phyloP scores from a whole-genome alignment of 139 green algal genomes.

The Chlorella sp. region DNA sequence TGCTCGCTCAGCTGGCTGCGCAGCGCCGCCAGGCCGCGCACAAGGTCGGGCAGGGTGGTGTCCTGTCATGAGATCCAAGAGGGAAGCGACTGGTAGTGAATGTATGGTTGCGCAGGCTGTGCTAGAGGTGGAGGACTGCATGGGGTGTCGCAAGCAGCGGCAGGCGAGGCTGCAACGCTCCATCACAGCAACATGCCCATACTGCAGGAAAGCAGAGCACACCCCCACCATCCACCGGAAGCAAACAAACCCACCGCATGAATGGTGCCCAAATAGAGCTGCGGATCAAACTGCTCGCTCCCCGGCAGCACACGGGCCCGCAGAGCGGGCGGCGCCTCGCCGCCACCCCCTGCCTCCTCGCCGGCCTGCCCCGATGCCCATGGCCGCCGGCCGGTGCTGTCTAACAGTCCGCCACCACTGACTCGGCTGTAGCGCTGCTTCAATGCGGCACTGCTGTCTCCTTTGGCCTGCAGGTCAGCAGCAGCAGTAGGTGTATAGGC shows the following conservation, averaged over 20 bases:
- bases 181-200: too few relatives aligned
- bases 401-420: neutral
- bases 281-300: slow-evolving; percentile 60
- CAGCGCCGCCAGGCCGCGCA: slow-evolving; percentile 62
- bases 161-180: too few relatives aligned
- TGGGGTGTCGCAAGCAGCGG: too few relatives aligned
- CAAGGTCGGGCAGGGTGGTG: slow-evolving; percentile 60
- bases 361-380: neutral
- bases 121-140: too few relatives aligned
- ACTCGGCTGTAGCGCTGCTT: neutral
- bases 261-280: slow-evolving; percentile 57
- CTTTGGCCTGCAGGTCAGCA: neutral
- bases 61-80: slow-evolving; percentile 40
- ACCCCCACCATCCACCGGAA: too few relatives aligned
- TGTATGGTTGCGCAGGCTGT: neutral
- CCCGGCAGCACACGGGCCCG: slow-evolving; percentile 54
- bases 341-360: neutral
- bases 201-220: too few relatives aligned
- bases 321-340: slow-evolving; percentile 7
- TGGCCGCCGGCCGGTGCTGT: neutral
- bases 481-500: too few relatives aligned
- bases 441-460: neutral
- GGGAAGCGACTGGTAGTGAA: neutral
- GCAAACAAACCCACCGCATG: slow-evolving; percentile 45
- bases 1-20: slow-evolving; percentile 70